Conservation (phyloP, 169 alveolate species). For the Plasmodium gaboni region DNA sequence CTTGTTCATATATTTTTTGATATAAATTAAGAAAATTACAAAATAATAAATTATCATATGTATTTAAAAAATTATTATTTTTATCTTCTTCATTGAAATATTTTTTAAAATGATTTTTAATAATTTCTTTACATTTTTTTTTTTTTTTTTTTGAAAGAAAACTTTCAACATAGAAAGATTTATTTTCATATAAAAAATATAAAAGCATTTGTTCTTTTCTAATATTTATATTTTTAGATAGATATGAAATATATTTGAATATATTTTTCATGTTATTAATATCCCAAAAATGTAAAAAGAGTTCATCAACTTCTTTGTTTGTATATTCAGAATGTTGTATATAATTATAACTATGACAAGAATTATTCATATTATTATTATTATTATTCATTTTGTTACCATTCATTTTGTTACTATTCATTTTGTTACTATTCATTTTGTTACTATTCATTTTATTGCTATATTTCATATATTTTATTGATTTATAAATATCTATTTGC, state of each 20-base stretch:
- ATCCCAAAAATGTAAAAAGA: slow-evolving; percentile 31
- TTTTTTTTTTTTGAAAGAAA: slow-evolving; percentile 34
- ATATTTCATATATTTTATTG: slow-evolving; percentile 35
- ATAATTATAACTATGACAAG: too few species aligned
- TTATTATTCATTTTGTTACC: too few species aligned
- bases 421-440: too few species aligned
- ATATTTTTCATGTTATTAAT: slow-evolving; percentile 50
- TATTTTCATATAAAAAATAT: slow-evolving; percentile 65
- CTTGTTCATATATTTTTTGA: slow-evolving; percentile 73
- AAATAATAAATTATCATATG: slow-evolving; percentile 39
- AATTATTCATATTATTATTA: too few species aligned
- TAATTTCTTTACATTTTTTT: slow-evolving; percentile 45
- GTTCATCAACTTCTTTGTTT: slow-evolving; percentile 12
- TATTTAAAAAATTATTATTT: neutral
- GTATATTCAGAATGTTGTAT: neutral
- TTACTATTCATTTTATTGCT: too few species aligned
- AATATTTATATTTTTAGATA: slow-evolving; percentile 64
- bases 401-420: too few species aligned
- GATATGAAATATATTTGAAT: slow-evolving; percentile 37
- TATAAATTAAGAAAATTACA: slow-evolving; percentile 61
- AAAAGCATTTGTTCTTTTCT: slow-evolving; percentile 70
- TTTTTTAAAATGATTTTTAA: slow-evolving; percentile 34
- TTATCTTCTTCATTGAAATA: slow-evolving; percentile 40
- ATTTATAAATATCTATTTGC: slow-evolving; percentile 62
- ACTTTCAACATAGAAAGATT: slow-evolving; percentile 68